Percentiles rank a stretch among this genome's conserved stretches.
phyloP scores from a whole-genome alignment of 306 rosid genomes.

The Quillaja saponaria region DNA sequence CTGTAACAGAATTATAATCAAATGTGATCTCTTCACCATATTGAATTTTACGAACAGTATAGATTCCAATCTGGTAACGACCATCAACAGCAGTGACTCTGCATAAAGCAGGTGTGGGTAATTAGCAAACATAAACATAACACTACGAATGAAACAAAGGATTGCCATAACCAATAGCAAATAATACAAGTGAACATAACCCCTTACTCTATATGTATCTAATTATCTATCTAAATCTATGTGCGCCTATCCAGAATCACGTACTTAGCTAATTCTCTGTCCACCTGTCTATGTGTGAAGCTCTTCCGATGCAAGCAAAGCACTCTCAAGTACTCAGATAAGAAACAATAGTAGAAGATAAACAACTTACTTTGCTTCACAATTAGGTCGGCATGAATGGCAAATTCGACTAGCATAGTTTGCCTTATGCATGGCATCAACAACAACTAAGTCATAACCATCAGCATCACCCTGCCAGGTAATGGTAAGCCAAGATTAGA shows the following conservation, averaged over 20 bases:
- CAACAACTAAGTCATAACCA: constrained; percentile 95
- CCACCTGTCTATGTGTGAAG: background rate
- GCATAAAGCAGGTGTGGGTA: constrained; percentile 9
- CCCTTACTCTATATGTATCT: background rate
- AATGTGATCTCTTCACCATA: constrained; percentile 95
- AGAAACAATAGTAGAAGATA: constrained; percentile 12
- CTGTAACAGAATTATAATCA: constrained; percentile 97
- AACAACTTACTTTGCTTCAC: constrained; percentile 92
- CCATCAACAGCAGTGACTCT: constrained; percentile 99
- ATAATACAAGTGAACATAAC: background rate
- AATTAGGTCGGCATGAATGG: constrained; percentile 96
- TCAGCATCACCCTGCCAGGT: constrained; percentile 91
- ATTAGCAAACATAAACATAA: no score
- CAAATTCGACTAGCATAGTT: constrained; percentile 98
- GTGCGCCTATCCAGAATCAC: no score
- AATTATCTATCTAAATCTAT: no score
- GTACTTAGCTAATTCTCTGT: no score
- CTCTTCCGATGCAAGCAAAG: constrained; percentile 15
- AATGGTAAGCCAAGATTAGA: constrained; percentile 21
- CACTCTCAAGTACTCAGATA: constrained; percentile 6
- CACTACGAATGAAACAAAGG: constrained; percentile 2
- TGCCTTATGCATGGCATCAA: constrained; percentile 99
- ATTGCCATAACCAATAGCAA: background rate
- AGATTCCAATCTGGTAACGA: constrained; percentile 94
- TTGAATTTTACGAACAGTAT: constrained; percentile 76